Evolutionary conservation across 2,329 filamentous ascomycete genomes (phyloP).

Genomic region (Trichoderma oligosporum): DNA sequence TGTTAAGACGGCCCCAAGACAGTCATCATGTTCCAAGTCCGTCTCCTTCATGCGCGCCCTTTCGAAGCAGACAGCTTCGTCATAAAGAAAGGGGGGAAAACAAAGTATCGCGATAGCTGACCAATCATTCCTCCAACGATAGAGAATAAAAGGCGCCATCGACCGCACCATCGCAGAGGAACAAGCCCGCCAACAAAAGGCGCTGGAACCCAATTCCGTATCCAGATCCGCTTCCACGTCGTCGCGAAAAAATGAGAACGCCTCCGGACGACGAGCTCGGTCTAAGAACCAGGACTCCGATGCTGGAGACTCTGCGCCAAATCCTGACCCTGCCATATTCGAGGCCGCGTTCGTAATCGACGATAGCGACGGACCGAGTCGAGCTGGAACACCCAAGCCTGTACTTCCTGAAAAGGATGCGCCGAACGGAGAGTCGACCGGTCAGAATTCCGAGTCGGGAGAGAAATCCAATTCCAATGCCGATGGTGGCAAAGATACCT

Average conservation of each 20-base stretch:
- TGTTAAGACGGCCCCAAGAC: background rate
- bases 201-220: conserved; percentile 44
- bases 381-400: conserved; percentile 55
- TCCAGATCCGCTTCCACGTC: conserved; percentile 38
- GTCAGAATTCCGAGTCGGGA: conserved; percentile 22
- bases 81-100: background rate
- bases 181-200: conserved; percentile 72
- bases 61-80: background rate
- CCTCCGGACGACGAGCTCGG: conserved; percentile 31
- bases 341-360: conserved; percentile 83
- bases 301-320: conserved; percentile 40
- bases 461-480: conserved; percentile 26
- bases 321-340: conserved; percentile 82
- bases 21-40: conserved; percentile 33
- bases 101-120: conserved; percentile 3
- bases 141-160: conserved; percentile 81
- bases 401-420: conserved; percentile 35
- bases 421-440: conserved; percentile 19
- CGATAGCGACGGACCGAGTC: conserved; percentile 68
- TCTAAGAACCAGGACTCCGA: conserved; percentile 40
- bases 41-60: conserved; percentile 18
- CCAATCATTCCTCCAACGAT: conserved; percentile 4
- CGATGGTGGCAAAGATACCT: conserved; percentile 25
- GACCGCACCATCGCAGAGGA: conserved; percentile 88
- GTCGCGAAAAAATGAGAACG: conserved; percentile 40